phyloP scores from a whole-genome alignment of 371 early-diverging fungal species.

The Coemansia sp. region DNA sequence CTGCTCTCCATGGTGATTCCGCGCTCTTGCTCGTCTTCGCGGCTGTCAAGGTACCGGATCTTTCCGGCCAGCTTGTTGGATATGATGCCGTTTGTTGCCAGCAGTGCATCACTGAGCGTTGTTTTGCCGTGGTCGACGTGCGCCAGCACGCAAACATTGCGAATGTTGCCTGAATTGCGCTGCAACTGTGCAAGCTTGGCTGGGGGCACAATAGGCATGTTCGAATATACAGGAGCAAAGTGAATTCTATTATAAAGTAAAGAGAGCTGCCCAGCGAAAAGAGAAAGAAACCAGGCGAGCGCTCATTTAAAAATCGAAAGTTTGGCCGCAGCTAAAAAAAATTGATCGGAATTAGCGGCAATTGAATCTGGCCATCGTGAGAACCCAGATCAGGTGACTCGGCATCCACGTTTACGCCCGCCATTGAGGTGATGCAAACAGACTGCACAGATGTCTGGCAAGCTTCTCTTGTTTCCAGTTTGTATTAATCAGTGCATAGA shows the following conservation, averaged over 20 bases:
- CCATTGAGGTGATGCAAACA: slow-evolving; percentile 73
- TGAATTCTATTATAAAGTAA: too few relatives aligned
- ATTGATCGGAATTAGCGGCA: slow-evolving; percentile 71
- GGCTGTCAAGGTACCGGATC: slow-evolving; percentile 96
- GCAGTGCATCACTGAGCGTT: slow-evolving; percentile 95
- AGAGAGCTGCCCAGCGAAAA: too few relatives aligned
- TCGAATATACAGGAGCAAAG: not conserved
- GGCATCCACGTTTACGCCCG: slow-evolving; percentile 85
- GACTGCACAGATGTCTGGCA: slow-evolving; percentile 66
- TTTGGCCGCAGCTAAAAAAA: slow-evolving; percentile 91
- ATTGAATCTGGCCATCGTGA: slow-evolving; percentile 86
- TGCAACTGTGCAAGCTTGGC: slow-evolving; percentile 65
- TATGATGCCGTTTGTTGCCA: slow-evolving; percentile 98
- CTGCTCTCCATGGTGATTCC: slow-evolving; percentile 99
- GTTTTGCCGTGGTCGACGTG: slow-evolving; percentile 99
- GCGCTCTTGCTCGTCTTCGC: slow-evolving; percentile 98
- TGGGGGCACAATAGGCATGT: slow-evolving; percentile 67
- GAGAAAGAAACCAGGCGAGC: too few relatives aligned
- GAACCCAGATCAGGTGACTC: slow-evolving; percentile 83
- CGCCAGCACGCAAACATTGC: slow-evolving; percentile 96
- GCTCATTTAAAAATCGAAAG: slow-evolving; percentile 66
- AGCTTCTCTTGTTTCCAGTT: slow-evolving; percentile 51
- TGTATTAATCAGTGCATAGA: slow-evolving; percentile 25
- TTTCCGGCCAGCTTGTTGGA: slow-evolving; percentile 96
- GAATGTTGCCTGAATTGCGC: slow-evolving; percentile 64